A percentile compares a stretch with the other conserved stretches of the same genome.
These are phyloP conservation scores for Sphagnum magellanicum DNA, from an alignment of 228 moss, liverwort and hornwort genomes.

Conservation along the genomic window DNA sequence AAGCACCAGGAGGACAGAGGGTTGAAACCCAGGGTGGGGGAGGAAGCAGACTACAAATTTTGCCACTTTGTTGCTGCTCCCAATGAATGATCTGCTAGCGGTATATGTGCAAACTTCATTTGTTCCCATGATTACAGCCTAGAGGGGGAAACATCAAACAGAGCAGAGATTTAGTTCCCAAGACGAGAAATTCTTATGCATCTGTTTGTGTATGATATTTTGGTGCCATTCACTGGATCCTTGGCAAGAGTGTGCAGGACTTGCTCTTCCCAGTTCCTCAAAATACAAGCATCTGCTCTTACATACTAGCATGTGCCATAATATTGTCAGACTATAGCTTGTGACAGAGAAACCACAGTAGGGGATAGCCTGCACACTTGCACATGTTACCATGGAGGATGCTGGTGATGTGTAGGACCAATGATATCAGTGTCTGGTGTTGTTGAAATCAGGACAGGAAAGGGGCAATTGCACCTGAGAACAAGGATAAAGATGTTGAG, in stretches of 20 bases:
- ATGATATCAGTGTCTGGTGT: not conserved
- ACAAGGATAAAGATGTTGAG: slow-evolving; percentile 34
- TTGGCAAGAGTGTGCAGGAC: not conserved
- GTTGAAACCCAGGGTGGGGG: too few relatives aligned
- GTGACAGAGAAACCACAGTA: not conserved
- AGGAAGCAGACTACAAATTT: too few relatives aligned
- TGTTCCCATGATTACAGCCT: too few relatives aligned
- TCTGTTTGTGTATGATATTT: too few relatives aligned
- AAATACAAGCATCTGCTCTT: not conserved
- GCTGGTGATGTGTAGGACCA: not conserved
- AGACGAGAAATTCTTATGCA: too few relatives aligned
- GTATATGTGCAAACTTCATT: too few relatives aligned
- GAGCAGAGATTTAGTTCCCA: too few relatives aligned
- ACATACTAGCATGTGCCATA: not conserved
- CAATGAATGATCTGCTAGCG: too few relatives aligned
- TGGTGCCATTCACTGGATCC: too few relatives aligned
- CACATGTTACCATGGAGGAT: not conserved
- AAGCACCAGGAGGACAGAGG: too few relatives aligned
- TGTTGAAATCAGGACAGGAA: slow-evolving; percentile 15
- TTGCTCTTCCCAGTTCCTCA: not conserved
- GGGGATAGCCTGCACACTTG: not conserved
- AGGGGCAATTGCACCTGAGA: not conserved
- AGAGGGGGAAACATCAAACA: too few relatives aligned
- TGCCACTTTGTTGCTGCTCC: too few relatives aligned
- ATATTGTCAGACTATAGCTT: not conserved